Evolutionary conservation across 192 early-diverging fungal genomes (phyloP).

Genomic region (Coemansia sp.): DNA sequence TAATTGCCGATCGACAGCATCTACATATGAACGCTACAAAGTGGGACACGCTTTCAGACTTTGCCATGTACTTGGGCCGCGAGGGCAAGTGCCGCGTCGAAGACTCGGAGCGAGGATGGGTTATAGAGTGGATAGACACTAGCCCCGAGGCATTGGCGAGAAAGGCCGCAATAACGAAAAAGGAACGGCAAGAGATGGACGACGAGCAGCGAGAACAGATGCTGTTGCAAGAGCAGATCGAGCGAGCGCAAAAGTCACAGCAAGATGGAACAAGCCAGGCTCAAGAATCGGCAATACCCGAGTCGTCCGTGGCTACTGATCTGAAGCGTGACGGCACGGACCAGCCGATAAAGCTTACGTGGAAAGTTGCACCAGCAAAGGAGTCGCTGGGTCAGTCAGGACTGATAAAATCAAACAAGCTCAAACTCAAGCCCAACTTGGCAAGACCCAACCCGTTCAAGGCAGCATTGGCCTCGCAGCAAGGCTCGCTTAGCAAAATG

Average conservation of each 20-base stretch:
- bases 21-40: conserved; percentile 95
- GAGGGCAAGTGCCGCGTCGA: conserved; percentile 85
- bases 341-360: conserved; percentile 29
- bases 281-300: neutral
- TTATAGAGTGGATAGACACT: conserved; percentile 89
- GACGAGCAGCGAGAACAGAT: conserved; percentile 84
- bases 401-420: conserved; percentile 10
- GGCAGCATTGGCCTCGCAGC: conserved; percentile 17
- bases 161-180: conserved; percentile 73
- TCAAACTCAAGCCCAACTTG: conserved; percentile 3
- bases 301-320: conserved; percentile 17
- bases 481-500: conserved; percentile 5
- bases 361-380: conserved; percentile 14
- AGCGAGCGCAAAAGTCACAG: conserved; percentile 63
- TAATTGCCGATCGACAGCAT: conserved; percentile 87
- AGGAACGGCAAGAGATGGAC: conserved; percentile 77
- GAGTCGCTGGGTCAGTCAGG: conserved; percentile 2
- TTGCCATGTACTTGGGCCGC: conserved; percentile 82
- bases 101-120: conserved; percentile 89
- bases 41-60: conserved; percentile 90
- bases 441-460: conserved; percentile 41
- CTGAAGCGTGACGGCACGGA: conserved; percentile 24
- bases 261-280: neutral
- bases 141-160: conserved; percentile 82
- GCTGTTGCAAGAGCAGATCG: conserved; percentile 82